Base-by-base conservation (phyloP, 768 basidiomycete genomes). In the Boletus sp. region DNA sequence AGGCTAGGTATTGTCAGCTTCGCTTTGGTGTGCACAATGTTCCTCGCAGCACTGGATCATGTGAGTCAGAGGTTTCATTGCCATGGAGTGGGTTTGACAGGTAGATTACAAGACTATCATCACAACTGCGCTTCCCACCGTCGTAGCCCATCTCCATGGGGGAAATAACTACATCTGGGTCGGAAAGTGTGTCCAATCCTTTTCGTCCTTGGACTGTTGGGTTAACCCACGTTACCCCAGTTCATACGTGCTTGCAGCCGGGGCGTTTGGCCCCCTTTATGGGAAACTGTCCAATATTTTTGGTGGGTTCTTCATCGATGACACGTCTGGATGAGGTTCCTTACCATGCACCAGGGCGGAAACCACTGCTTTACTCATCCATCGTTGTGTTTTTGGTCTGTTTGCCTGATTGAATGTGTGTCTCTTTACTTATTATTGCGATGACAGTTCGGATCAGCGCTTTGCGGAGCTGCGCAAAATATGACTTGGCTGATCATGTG, bases 381-480 rank as follows among this genome's bases (percentile, higher is more conserved):
- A 88, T 93, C 35, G 20, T 73, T 18, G 67, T 85, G 4, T 94
- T 92, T 69, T 68, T 92, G 72, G 84, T 90, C 64, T 41, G 79
- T 67, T 35, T 44, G 29, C 8, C 10, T n/a, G 20, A 4, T 29
- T 24, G 4, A 47, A 9, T n/a, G 4, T 28, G 32, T 5, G 1
- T 14, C 12, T 0, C 40, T 53, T 52, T 37, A 9, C 45, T 62
- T 24, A 58, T 50, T 8, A 29, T 20, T 18, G 8, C n/a, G n/a
- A n/a, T 15, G 10, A 39, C 61, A 89, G 88, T 66, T 90, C 58
- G 90, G 89, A 36, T 90, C 89, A 11, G 89, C 88, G 3, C 73
- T 93, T 41, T 92, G 89, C 63, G 92, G 90, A 11, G 85, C 87
- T 8, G 90, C 92, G 0, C 87, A 93, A 68, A 83, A 56, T 56